Percentiles rank a stretch among this genome's conserved stretches.
Conservation (phyloP, 768 basidiomycete genomes). For the Megacollybia marginata region DNA sequence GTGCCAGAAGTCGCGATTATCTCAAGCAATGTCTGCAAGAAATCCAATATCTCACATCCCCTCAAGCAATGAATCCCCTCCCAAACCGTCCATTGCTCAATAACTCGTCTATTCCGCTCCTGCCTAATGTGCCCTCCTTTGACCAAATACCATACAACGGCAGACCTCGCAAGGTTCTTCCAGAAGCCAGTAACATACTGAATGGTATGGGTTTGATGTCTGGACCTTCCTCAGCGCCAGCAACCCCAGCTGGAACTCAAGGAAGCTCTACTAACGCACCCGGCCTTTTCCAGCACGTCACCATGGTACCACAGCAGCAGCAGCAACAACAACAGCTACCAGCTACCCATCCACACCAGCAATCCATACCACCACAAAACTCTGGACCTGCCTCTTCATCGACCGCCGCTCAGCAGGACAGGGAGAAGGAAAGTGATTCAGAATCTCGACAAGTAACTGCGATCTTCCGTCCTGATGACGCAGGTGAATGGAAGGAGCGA, state of each 20-base stretch:
- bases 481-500: slow-evolving; percentile 82
- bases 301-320: slow-evolving; percentile 32
- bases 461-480: slow-evolving; percentile 84
- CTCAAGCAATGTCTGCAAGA: slow-evolving; percentile 99
- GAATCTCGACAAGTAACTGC: slow-evolving; percentile 54
- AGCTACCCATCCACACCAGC: slow-evolving; percentile 20
- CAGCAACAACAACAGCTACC: slow-evolving; percentile 19
- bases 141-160: slow-evolving; percentile 72
- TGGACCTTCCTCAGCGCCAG: slow-evolving; percentile 42
- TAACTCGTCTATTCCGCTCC: slow-evolving; percentile 55
- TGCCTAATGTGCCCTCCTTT: slow-evolving; percentile 69
- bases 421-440: slow-evolving; percentile 39
- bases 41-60: slow-evolving; percentile 94
- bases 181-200: slow-evolving; percentile 60
- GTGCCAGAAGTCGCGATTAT: slow-evolving; percentile 92
- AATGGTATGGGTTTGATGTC: slow-evolving; percentile 54
- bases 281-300: slow-evolving; percentile 30
- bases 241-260: slow-evolving; percentile 30
- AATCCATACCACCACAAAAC: too few relatives aligned
- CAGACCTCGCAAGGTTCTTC: slow-evolving; percentile 73
- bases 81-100: slow-evolving; percentile 77
- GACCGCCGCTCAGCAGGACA: slow-evolving; percentile 22
- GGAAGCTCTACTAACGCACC: slow-evolving; percentile 44
- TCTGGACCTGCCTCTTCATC: slow-evolving; percentile 25
- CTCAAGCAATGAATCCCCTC: slow-evolving; percentile 95